These are phyloP conservation scores for Fraxinus nigra DNA, from an alignment of 305 asterid genomes.

Conservation along the genomic window DNA sequence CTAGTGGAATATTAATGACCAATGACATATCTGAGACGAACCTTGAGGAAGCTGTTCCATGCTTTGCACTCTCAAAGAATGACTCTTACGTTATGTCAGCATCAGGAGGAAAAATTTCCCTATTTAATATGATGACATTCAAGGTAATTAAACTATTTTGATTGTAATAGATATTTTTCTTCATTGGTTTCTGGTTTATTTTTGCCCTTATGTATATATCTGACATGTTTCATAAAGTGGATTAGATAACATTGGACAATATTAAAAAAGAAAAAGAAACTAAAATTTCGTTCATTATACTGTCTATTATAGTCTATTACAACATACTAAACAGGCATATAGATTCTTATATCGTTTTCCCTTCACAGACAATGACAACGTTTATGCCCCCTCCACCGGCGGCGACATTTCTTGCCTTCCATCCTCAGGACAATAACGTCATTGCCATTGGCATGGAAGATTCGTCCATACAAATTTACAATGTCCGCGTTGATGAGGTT, in stretches of 20 bases:
- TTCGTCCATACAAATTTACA: conserved; percentile 44
- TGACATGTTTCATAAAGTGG: neutral
- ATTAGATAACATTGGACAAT: neutral
- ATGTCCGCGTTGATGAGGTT: conserved; percentile 49
- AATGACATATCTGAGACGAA: conserved; percentile 48
- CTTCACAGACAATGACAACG: conserved; percentile 44
- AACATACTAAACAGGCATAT: neutral
- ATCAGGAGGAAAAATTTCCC: conserved; percentile 55
- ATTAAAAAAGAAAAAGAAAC: neutral
- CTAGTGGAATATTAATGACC: conserved; percentile 50
- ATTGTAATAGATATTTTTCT: neutral
- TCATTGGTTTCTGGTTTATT: neutral
- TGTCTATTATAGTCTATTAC: neutral
- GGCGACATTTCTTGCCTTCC: conserved; percentile 45
- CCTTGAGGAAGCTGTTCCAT: conserved; percentile 52
- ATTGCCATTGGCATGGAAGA: conserved; percentile 57
- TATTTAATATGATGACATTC: conserved; percentile 48
- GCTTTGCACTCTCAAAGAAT: conserved; percentile 61
- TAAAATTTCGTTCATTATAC: neutral
- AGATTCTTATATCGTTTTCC: conserved; percentile 8
- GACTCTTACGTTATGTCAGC: conserved; percentile 55
- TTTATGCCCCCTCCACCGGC: conserved; percentile 61
- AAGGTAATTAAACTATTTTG: conserved; percentile 35
- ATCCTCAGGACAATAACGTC: conserved; percentile 48
- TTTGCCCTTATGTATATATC: neutral